Conservation (phyloP, 768 basidiomycete genomes). For the Rhizopogon vulgaris region DNA sequence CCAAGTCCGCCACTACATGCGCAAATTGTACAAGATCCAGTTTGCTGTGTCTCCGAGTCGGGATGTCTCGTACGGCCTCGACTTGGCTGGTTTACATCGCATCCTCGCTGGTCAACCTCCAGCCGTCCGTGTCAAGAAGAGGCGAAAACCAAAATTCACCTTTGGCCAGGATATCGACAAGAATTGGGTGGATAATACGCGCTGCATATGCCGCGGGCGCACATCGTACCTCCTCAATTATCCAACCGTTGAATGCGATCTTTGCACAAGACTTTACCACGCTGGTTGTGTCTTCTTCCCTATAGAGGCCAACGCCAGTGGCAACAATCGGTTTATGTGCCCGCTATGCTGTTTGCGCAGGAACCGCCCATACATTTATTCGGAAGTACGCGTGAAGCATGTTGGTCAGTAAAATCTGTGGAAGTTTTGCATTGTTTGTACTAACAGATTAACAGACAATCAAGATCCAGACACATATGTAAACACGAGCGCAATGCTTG, state of each 20-base stretch:
- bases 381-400: slow-evolving; percentile 70
- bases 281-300: slow-evolving; percentile 73
- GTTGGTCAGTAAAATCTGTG: slow-evolving; percentile 36
- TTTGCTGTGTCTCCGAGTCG: slow-evolving; percentile 81
- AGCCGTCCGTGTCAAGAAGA: slow-evolving; percentile 45
- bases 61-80: slow-evolving; percentile 76
- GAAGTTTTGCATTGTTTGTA: slow-evolving; percentile 6
- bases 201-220: slow-evolving; percentile 75
- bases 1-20: slow-evolving; percentile 86
- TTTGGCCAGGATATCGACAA: slow-evolving; percentile 74
- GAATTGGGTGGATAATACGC: slow-evolving; percentile 69
- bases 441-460: slow-evolving; percentile 29
- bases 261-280: slow-evolving; percentile 64
- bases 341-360: slow-evolving; percentile 76
- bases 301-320: slow-evolving; percentile 31
- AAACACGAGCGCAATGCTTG: slow-evolving; percentile 67
- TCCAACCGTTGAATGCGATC: slow-evolving; percentile 60
- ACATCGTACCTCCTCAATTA: slow-evolving; percentile 54
- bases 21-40: slow-evolving; percentile 84
- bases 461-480: slow-evolving; percentile 57
- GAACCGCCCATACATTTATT: slow-evolving; percentile 63
- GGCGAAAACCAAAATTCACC: slow-evolving; percentile 53
- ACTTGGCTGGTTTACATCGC: slow-evolving; percentile 77
- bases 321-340: slow-evolving; percentile 49
- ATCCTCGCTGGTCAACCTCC: slow-evolving; percentile 65